Conservation (phyloP, 1,139 yeast species). For the Lipomyces yarrowii region DNA sequence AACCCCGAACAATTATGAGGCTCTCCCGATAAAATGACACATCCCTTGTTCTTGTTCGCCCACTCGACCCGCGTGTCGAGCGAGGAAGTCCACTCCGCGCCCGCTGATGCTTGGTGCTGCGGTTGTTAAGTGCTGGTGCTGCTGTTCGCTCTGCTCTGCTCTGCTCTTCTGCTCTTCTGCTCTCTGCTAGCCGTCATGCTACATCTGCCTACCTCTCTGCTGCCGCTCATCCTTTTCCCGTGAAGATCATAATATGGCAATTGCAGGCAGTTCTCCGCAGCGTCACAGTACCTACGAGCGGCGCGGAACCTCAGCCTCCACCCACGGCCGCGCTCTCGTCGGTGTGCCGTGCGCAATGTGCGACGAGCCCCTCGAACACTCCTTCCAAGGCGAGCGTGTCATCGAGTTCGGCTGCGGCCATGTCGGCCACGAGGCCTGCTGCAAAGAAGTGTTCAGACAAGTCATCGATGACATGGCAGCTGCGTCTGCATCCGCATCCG, state of each 20-base stretch:
- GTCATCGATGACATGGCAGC: neutral
- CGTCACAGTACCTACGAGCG: neutral
- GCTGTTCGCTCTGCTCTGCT: neutral
- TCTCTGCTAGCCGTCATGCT: neutral
- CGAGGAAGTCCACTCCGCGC: neutral
- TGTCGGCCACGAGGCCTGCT: slow-evolving; percentile 24
- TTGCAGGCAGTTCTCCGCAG: neutral
- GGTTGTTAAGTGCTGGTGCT: neutral
- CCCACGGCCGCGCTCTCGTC: slow-evolving; percentile 17
- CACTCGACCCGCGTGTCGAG: neutral
- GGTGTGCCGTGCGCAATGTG: slow-evolving; percentile 23
- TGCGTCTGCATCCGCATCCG: neutral
- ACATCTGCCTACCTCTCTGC: neutral
- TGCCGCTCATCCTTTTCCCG: neutral
- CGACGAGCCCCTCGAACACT: slow-evolving; percentile 30
- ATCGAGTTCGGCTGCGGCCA: slow-evolving; percentile 26
- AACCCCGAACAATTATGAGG: neutral
- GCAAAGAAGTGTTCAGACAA: slow-evolving; percentile 6
- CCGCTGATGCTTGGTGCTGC: neutral
- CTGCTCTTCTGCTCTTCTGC: too few relatives aligned
- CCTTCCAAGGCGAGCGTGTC: slow-evolving; percentile 23
- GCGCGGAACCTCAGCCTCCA: slow-evolving; percentile 1
- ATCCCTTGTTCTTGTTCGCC: slow-evolving; percentile 4
- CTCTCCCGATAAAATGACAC: neutral
- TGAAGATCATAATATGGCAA: neutral